Percentiles rank a stretch among this genome's conserved stretches.
These are phyloP conservation scores for Dioszegia aurantiaca DNA, from an alignment of 768 basidiomycete species.

Conservation along the genomic window DNA sequence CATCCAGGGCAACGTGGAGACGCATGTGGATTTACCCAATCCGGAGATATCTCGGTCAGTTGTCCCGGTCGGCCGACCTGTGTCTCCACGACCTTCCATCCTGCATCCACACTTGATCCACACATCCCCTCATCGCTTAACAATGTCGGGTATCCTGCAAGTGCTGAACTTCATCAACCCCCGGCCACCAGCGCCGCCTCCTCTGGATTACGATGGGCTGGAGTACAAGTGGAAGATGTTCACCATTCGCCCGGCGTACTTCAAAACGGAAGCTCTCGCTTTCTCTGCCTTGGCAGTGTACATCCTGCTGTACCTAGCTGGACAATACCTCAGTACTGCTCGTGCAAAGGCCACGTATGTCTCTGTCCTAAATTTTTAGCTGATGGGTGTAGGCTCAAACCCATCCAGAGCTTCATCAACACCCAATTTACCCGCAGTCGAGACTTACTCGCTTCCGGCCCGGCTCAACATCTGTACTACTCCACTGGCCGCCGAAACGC, in stretches of 20 bases:
- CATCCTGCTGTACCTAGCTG: slow-evolving; percentile 61
- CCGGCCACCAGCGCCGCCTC: slow-evolving; percentile 55
- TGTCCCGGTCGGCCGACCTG: too few relatives aligned
- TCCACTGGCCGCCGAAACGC: slow-evolving; percentile 80
- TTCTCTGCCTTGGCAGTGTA: slow-evolving; percentile 61
- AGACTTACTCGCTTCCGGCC: slow-evolving; percentile 33
- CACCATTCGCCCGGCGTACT: slow-evolving; percentile 79
- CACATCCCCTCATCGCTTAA: too few relatives aligned
- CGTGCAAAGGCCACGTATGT: slow-evolving; percentile 68
- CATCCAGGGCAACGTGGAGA: too few relatives aligned
- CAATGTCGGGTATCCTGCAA: slow-evolving; percentile 22
- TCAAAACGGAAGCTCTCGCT: slow-evolving; percentile 65
- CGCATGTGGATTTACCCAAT: not conserved
- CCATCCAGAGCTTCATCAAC: slow-evolving; percentile 61
- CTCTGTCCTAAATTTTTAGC: slow-evolving; percentile 18
- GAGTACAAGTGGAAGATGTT: slow-evolving; percentile 72
- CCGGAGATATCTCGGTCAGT: not conserved
- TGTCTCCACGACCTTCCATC: too few relatives aligned
- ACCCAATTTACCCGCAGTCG: slow-evolving; percentile 66
- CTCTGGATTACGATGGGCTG: slow-evolving; percentile 67
- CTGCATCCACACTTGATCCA: not conserved
- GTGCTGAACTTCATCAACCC: slow-evolving; percentile 54
- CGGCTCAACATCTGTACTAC: slow-evolving; percentile 65
- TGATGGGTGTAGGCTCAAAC: slow-evolving; percentile 58
- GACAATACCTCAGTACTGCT: slow-evolving; percentile 61